A percentile compares a stretch with the other conserved stretches of the same genome.
Evolutionary conservation across 192 early-diverging fungal species (phyloP).

Genomic region (Umbelopsis vinacea): DNA sequence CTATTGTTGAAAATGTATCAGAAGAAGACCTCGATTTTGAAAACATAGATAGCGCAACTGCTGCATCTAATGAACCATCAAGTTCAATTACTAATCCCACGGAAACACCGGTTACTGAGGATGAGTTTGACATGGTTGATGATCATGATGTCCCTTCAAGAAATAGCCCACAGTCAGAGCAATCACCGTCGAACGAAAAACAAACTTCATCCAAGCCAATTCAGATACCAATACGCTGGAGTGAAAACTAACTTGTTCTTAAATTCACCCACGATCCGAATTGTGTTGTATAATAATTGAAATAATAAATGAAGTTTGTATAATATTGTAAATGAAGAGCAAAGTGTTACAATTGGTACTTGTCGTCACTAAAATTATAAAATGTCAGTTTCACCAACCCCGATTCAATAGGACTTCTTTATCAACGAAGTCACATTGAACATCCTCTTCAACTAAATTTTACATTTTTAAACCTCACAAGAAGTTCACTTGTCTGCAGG

Average conservation of each 20-base stretch:
- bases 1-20: background rate
- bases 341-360: too few relatives aligned
- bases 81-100: background rate
- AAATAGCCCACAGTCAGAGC: background rate
- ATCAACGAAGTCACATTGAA: too few relatives aligned
- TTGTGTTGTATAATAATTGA: background rate
- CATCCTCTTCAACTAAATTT: too few relatives aligned
- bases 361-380: too few relatives aligned
- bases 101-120: background rate
- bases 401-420: too few relatives aligned
- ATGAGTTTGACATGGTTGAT: slow-evolving; percentile 8
- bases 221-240: slow-evolving; percentile 9
- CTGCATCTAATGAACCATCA: background rate
- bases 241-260: background rate
- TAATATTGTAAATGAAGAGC: background rate
- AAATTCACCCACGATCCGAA: too few relatives aligned
- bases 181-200: background rate
- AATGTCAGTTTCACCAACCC: too few relatives aligned
- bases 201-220: background rate
- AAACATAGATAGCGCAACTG: background rate
- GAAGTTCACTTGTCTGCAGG: too few relatives aligned
- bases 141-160: background rate
- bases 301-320: background rate
- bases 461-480: too few relatives aligned
- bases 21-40: background rate